Percentiles rank a stretch among this genome's conserved stretches.
These are phyloP conservation scores for Shiraia sp. DNA, from an alignment of 2,329 filamentous ascomycete genomes.

Conservation along the genomic window DNA sequence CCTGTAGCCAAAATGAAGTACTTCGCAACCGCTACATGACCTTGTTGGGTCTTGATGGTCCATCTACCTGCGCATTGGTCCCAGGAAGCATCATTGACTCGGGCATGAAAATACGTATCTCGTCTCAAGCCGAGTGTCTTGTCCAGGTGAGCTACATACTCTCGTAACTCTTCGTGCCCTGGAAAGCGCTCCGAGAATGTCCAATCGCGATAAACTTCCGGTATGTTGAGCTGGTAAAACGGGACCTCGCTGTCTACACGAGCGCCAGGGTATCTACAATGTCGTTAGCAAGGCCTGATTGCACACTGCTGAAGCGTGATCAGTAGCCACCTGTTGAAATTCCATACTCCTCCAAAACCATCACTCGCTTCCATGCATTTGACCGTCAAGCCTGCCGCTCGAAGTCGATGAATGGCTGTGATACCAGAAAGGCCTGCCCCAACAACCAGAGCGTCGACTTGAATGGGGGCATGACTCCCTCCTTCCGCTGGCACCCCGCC, in stretches of 20 bases:
- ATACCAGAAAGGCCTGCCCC: too few relatives aligned
- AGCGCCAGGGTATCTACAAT: constrained; percentile 38
- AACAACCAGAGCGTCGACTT: too few relatives aligned
- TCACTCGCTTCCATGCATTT: too few relatives aligned
- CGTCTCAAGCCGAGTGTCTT: constrained; percentile 23
- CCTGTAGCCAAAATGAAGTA: constrained; percentile 55
- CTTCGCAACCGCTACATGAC: constrained; percentile 43
- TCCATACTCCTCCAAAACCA: too few relatives aligned
- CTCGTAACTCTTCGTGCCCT: constrained; percentile 18
- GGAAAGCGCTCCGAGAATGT: constrained; percentile 25
- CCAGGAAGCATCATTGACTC: constrained; percentile 49
- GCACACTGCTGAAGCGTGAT: too few relatives aligned
- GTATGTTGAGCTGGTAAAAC: constrained; percentile 27
- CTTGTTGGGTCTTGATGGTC: constrained; percentile 50
- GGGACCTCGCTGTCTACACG: constrained; percentile 28
- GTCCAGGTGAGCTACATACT: constrained; percentile 25
- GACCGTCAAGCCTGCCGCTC: too few relatives aligned
- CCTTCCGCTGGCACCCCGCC: too few relatives aligned
- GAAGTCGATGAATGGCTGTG: too few relatives aligned
- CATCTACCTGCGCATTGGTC: constrained; percentile 45
- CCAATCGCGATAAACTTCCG: constrained; percentile 22
- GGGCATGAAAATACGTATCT: constrained; percentile 46
- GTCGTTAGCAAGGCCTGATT: too few relatives aligned
- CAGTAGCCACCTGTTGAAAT: too few relatives aligned
- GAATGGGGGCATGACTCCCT: too few relatives aligned